A percentile compares a stretch with the other conserved stretches of the same genome.
These are phyloP conservation scores for Eucalyptus urophylla DNA, from an alignment of 345 rosid genomes.

Conservation along the genomic window DNA sequence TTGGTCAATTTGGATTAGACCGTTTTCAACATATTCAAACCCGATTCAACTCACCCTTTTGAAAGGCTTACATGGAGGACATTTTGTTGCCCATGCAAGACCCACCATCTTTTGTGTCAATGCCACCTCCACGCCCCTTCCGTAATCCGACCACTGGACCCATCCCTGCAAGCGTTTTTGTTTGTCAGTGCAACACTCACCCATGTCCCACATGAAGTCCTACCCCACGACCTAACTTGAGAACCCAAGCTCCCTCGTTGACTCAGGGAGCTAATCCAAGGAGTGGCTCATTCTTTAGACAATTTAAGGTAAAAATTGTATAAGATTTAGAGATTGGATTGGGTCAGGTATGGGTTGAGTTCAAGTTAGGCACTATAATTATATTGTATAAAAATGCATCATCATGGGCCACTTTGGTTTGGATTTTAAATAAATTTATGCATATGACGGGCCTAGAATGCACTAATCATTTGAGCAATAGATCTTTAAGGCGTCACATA, in stretches of 20 bases:
- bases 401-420: background rate
- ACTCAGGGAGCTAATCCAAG: background rate
- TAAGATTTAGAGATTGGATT: background rate
- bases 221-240: background rate
- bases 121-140: background rate
- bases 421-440: background rate
- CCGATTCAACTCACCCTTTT: background rate
- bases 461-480: background rate
- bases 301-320: background rate
- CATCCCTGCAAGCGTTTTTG: background rate
- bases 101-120: background rate
- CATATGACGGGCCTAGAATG: fast-evolving
- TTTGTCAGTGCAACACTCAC: background rate
- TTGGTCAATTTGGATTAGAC: background rate
- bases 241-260: background rate
- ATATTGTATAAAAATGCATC: background rate
- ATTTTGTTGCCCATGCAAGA: background rate
- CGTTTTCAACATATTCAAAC: background rate
- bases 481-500: background rate
- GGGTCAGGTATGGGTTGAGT: background rate
- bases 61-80: background rate
- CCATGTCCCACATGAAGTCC: background rate
- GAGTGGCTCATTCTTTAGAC: background rate
- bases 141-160: background rate
- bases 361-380: background rate